Conservation (phyloP, 345 rosid species). For the Triadica sebifera region DNA sequence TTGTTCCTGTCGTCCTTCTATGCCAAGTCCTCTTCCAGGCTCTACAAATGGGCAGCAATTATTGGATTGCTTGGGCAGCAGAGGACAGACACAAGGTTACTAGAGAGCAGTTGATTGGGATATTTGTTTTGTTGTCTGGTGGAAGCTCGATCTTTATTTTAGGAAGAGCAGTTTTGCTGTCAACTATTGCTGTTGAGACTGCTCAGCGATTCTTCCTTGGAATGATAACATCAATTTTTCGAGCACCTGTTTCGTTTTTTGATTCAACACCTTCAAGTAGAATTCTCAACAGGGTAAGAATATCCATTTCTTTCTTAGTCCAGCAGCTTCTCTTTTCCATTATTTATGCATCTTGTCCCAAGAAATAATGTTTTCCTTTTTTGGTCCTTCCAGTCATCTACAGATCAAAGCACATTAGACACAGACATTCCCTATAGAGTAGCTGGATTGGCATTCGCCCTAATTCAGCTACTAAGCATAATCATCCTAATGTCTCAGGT, state of each 20-base stretch:
- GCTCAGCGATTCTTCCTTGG: slow-evolving; percentile 55
- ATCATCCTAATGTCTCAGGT: slow-evolving; percentile 60
- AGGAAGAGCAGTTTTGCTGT: slow-evolving; percentile 60
- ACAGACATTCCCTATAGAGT: slow-evolving; percentile 73
- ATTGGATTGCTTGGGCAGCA: slow-evolving; percentile 76
- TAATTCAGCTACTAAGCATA: slow-evolving; percentile 64
- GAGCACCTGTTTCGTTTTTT: slow-evolving; percentile 65
- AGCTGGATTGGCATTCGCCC: slow-evolving; percentile 74
- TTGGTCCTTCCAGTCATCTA: slow-evolving; percentile 51
- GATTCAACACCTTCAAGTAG: slow-evolving; percentile 70
- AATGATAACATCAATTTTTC: slow-evolving; percentile 57
- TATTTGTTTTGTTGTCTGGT: slow-evolving; percentile 50
- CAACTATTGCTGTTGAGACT: slow-evolving; percentile 58
- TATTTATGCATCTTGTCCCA: neutral
- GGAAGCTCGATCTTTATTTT: slow-evolving; percentile 66
- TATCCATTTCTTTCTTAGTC: neutral
- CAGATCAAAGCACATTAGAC: slow-evolving; percentile 71
- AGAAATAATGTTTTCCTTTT: neutral
- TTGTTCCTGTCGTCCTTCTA: slow-evolving; percentile 47
- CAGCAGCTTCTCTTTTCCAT: neutral
- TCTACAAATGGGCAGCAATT: slow-evolving; percentile 65
- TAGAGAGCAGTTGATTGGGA: slow-evolving; percentile 41
- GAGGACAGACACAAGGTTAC: slow-evolving; percentile 36
- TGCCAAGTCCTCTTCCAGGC: slow-evolving; percentile 62
- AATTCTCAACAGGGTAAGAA: slow-evolving; percentile 59